A percentile compares a stretch with the other conserved stretches of the same genome.
Conservation (phyloP, 2,329 filamentous ascomycete genomes). For the Pestalotiopsis sp. region DNA sequence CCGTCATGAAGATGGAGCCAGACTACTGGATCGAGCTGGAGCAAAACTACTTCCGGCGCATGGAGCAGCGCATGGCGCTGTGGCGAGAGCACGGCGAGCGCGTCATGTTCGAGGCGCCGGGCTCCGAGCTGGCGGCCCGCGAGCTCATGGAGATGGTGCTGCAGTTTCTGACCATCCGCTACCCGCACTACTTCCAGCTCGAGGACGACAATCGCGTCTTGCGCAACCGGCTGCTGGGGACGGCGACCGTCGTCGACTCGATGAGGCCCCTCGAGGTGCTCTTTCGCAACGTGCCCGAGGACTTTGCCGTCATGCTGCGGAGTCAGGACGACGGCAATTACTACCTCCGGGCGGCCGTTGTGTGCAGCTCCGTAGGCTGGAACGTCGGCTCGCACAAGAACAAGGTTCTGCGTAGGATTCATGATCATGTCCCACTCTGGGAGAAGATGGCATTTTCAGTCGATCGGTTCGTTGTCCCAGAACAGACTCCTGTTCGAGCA, state of each 20-base stretch:
- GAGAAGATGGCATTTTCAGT: slow-evolving; percentile 88
- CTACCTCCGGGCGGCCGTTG: slow-evolving; percentile 72
- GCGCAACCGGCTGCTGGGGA: slow-evolving; percentile 69
- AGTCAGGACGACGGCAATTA: slow-evolving; percentile 75
- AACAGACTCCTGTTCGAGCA: background rate
- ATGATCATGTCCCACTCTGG: slow-evolving; percentile 77
- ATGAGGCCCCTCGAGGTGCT: slow-evolving; percentile 71
- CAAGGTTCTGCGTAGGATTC: slow-evolving; percentile 78
- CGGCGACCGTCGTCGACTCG: slow-evolving; percentile 59
- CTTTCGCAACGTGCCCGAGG: slow-evolving; percentile 79
- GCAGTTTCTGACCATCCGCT: slow-evolving; percentile 77
- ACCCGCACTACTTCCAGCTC: slow-evolving; percentile 74
- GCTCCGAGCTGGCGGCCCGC: slow-evolving; percentile 78
- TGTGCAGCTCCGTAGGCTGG: slow-evolving; percentile 84
- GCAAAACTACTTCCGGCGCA: slow-evolving; percentile 67
- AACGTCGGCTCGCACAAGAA: slow-evolving; percentile 56
- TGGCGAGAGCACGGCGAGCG: slow-evolving; percentile 63
- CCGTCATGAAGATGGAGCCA: slow-evolving; percentile 74
- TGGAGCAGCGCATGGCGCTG: slow-evolving; percentile 69
- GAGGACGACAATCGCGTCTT: slow-evolving; percentile 58
- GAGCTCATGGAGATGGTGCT: slow-evolving; percentile 87
- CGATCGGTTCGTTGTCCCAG: slow-evolving; percentile 63
- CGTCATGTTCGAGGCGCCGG: slow-evolving; percentile 71
- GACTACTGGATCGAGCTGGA: slow-evolving; percentile 93
- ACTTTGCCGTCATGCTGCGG: slow-evolving; percentile 77